Evolutionary conservation across 2,329 filamentous ascomycete genomes (phyloP).

Genomic region (Xylariaceae sp.): DNA sequence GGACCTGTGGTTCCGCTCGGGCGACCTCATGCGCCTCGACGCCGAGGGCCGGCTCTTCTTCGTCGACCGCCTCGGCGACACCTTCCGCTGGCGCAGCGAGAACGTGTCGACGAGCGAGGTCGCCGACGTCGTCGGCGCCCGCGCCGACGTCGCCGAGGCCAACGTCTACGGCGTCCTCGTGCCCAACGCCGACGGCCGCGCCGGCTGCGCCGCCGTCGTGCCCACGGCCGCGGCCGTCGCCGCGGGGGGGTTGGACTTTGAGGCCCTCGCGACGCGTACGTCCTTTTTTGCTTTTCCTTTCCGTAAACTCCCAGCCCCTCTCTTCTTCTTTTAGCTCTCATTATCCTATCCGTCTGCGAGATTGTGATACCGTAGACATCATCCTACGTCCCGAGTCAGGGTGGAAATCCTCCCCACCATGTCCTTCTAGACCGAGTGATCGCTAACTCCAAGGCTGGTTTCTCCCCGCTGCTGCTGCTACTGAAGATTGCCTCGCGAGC

Average conservation of each 20-base stretch:
- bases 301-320: too few species aligned
- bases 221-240: conserved; percentile 23
- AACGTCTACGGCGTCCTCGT: conserved; percentile 37
- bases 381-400: too few species aligned
- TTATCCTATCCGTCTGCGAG: too few species aligned
- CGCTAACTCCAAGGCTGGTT: too few species aligned
- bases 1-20: conserved; percentile 60
- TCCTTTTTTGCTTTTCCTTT: too few species aligned
- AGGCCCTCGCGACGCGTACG: conserved; percentile 25
- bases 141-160: conserved; percentile 31
- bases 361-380: too few species aligned
- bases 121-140: conserved; percentile 30
- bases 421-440: too few species aligned
- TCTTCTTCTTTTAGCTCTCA: too few species aligned
- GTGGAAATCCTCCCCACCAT: too few species aligned
- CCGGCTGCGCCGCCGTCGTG: conserved; percentile 34
- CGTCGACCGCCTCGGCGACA: conserved; percentile 61
- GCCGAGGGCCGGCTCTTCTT: conserved; percentile 60
- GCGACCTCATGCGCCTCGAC: conserved; percentile 56
- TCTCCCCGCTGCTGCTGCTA: too few species aligned
- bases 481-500: conserved; percentile 27
- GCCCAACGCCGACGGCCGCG: conserved; percentile 35
- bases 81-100: conserved; percentile 56
- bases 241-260: conserved; percentile 24
- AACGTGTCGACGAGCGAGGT: conserved; percentile 40